Evolutionary conservation across 805 yeast species (phyloP).

Genomic region (Metschnikowia continentalis): DNA sequence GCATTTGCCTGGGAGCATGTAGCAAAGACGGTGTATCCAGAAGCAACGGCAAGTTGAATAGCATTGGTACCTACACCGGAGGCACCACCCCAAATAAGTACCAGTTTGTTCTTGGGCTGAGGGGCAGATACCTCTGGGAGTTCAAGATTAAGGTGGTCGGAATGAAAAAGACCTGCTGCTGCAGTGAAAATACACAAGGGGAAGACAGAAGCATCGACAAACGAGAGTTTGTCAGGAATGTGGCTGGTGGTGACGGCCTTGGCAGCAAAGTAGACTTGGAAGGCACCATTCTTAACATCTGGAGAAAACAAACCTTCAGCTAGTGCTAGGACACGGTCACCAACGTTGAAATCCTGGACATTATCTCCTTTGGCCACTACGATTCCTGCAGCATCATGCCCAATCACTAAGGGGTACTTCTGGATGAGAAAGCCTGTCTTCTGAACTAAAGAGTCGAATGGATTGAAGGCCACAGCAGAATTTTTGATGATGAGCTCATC

Average conservation of each 20-base stretch:
- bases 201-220: slow-evolving; percentile 8
- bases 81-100: slow-evolving; percentile 14
- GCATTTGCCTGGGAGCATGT: slow-evolving; percentile 8
- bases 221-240: slow-evolving; percentile 6
- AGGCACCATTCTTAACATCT: slow-evolving; percentile 10
- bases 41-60: slow-evolving; percentile 12
- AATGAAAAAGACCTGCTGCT: slow-evolving; percentile 5
- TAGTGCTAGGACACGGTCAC: slow-evolving; percentile 10
- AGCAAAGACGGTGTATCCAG: slow-evolving; percentile 9
- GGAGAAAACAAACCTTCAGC: slow-evolving; percentile 12
- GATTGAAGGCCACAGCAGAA: slow-evolving; percentile 8
- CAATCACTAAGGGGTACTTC: slow-evolving; percentile 9
- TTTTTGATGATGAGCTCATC: slow-evolving; percentile 10
- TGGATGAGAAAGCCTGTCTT: slow-evolving; percentile 8
- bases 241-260: slow-evolving; percentile 4
- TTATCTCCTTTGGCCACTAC: slow-evolving; percentile 8
- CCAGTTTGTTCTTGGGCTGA: slow-evolving; percentile 4
- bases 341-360: not conserved
- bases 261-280: slow-evolving; percentile 9
- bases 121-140: not conserved
- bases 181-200: slow-evolving; percentile 10
- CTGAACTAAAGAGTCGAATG: slow-evolving; percentile 6
- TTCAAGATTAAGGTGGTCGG: slow-evolving; percentile 6
- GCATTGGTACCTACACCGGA: slow-evolving; percentile 11
- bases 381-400: slow-evolving; percentile 10